phyloP scores from a whole-genome alignment of 2,329 filamentous ascomycete genomes.

The Graphilbum sp. region DNA sequence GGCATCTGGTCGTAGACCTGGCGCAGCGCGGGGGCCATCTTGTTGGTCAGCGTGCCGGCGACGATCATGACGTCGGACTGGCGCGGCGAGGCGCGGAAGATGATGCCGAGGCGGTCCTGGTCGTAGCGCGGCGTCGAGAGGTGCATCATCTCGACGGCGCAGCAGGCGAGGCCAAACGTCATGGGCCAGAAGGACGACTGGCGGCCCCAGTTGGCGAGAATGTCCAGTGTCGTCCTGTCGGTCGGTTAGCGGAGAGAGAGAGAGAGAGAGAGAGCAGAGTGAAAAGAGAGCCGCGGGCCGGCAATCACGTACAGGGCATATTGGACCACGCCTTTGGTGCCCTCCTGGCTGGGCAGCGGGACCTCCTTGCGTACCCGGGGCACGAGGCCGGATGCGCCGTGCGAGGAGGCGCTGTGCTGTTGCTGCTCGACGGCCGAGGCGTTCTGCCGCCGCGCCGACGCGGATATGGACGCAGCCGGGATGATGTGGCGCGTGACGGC shows the following conservation, averaged over 20 bases:
- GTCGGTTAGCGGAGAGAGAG: not conserved
- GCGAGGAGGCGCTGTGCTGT: conserved; percentile 24
- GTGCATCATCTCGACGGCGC: conserved; percentile 87
- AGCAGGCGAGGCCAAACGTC: conserved; percentile 79
- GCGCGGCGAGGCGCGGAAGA: conserved; percentile 75
- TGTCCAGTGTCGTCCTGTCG: conserved; percentile 57
- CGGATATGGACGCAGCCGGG: conserved; percentile 47
- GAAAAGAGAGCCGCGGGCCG: not conserved
- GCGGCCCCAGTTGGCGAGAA: conserved; percentile 69
- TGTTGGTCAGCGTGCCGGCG: conserved; percentile 83
- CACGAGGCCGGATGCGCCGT: conserved; percentile 31
- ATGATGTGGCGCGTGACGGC: conserved; percentile 28
- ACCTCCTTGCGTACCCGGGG: conserved; percentile 50
- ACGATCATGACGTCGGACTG: conserved; percentile 92
- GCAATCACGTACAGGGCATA: conserved; percentile 60
- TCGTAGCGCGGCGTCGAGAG: conserved; percentile 78
- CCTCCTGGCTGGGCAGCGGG: conserved; percentile 60
- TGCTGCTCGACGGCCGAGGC: conserved; percentile 30
- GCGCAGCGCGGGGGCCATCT: conserved; percentile 82
- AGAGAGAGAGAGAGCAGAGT: not conserved
- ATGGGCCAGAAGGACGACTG: conserved; percentile 79
- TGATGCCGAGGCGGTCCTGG: conserved; percentile 75
- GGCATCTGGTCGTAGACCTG: conserved; percentile 96
- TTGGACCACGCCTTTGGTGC: conserved; percentile 66
- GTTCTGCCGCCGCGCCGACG: conserved; percentile 47